Evolutionary conservation across 1,139 yeast genomes (phyloP).

Genomic region (Candida sp.): DNA sequence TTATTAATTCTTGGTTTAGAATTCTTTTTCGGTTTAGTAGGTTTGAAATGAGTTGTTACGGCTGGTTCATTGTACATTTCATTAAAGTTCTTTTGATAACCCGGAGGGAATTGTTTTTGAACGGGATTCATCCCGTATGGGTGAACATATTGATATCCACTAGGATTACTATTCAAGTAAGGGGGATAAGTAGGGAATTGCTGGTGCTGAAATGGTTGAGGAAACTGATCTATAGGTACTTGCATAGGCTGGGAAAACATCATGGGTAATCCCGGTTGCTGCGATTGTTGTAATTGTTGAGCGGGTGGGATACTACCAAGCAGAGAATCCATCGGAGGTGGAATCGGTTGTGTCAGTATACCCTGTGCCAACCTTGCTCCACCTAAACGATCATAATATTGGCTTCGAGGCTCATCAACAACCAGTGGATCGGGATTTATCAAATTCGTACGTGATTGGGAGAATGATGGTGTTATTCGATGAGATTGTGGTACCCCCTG

Average conservation of each 20-base stretch:
- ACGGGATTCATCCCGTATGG: neutral
- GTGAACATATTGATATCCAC: neutral
- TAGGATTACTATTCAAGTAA: neutral
- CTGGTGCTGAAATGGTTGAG: neutral
- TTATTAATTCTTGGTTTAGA: slow-evolving; percentile 35
- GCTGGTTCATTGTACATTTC: neutral
- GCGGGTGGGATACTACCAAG: neutral
- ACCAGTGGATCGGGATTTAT: neutral
- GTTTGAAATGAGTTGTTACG: slow-evolving; percentile 19
- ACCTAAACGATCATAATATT: neutral
- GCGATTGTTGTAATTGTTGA: neutral
- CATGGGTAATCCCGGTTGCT: neutral
- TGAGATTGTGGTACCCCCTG: neutral
- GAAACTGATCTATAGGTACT: slow-evolving; percentile 1
- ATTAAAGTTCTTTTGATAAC: neutral
- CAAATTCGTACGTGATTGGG: neutral
- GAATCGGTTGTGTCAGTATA: neutral
- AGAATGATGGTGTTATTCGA: neutral
- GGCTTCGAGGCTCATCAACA: neutral
- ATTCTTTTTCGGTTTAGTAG: slow-evolving; percentile 34
- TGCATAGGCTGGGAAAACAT: neutral
- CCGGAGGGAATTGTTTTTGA: neutral
- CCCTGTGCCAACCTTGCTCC: neutral
- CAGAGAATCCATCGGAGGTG: neutral
- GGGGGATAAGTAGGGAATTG: neutral